Base-by-base conservation (phyloP, 345 rosid species). In the Cardamine resedifolia region DNA sequence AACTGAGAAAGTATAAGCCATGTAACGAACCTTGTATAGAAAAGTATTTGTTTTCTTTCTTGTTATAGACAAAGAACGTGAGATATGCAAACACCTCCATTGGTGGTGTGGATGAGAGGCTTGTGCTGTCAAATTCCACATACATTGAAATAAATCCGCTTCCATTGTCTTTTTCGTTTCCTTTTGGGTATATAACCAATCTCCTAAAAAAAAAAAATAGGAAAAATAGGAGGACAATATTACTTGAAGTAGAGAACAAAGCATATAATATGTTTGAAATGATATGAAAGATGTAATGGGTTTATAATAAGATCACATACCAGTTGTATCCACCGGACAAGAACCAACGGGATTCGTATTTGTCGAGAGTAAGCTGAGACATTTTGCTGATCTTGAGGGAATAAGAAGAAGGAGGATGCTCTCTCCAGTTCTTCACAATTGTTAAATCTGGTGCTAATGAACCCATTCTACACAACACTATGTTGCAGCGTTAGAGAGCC, bases 141-240 rank as follows among this genome's bases (percentile, higher is more conserved):
- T 64, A 64, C 41, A 64, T 64, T 16, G 68, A 45, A n/a, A 64
- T 10, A 27, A 45, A 64, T 8, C 55, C 68, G 2, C 3, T 30
- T 2, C 68, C 68, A 0, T 10, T 7, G 41, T 64, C 55, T 11
- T 45, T 18, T 7, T 64, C 4, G 21, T 64, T 64, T 2, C 68
- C 41, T 18, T 20, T 26, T 11, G 39, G 68, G 4, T 63, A 28
- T 10, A 64, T 7, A 31, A 16, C 4, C 7, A 63, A 8, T 45
- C 27, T 63, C 27, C 53, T 49, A 47, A 19, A 47, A 47, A 18
- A n/a, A n/a, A n/a, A n/a, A n/a, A n/a, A n/a, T n/a, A n/a, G n/a
- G n/a, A n/a, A n/a, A n/a, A n/a, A n/a, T n/a, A n/a, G n/a, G n/a
- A 21, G 7, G 6, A 50, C 3, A 21, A 23, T 3, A 4, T 49